A percentile compares a stretch with the other conserved stretches of the same genome.
phyloP scores from a whole-genome alignment of 2,329 filamentous ascomycete species.

The Drechslerella coelobrocha region DNA sequence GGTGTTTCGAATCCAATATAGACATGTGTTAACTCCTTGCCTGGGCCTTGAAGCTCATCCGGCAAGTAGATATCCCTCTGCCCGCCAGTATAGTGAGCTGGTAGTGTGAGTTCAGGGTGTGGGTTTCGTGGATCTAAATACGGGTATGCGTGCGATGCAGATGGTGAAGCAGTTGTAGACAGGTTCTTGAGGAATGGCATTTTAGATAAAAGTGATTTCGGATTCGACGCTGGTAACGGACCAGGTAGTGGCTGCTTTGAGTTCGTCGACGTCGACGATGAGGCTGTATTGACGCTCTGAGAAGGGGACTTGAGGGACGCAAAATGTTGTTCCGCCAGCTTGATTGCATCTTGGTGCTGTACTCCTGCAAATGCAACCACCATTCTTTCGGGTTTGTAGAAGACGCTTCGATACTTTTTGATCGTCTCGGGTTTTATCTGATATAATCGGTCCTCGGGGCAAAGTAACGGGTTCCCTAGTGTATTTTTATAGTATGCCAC shows the following conservation, averaged over 20 bases:
- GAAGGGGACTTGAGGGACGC: slow-evolving; percentile 77
- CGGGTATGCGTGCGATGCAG: slow-evolving; percentile 64
- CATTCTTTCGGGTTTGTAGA: slow-evolving; percentile 88
- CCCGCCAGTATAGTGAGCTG: slow-evolving; percentile 87
- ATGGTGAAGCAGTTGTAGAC: slow-evolving; percentile 73
- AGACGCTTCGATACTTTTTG: slow-evolving; percentile 77
- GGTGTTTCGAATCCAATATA: slow-evolving; percentile 95
- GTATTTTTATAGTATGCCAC: slow-evolving; percentile 97
- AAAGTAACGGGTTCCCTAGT: slow-evolving; percentile 88
- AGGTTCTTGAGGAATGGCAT: slow-evolving; percentile 90
- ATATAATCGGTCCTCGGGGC: slow-evolving; percentile 79
- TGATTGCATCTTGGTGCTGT: slow-evolving; percentile 78
- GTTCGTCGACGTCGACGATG: slow-evolving; percentile 61
- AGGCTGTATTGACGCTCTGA: slow-evolving; percentile 57
- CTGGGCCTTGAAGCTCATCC: slow-evolving; percentile 23
- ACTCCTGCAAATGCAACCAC: slow-evolving; percentile 96
- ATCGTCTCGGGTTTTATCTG: slow-evolving; percentile 77
- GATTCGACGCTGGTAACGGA: slow-evolving; percentile 59
- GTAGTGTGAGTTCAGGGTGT: slow-evolving; percentile 56
- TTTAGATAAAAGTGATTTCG: slow-evolving; percentile 74
- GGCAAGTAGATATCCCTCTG: slow-evolving; percentile 62
- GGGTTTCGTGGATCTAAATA: slow-evolving; percentile 45
- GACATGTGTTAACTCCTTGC: slow-evolving; percentile 75
- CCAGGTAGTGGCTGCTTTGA: slow-evolving; percentile 58
- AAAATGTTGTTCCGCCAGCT: slow-evolving; percentile 82